Evolutionary conservation across 805 yeast genomes (phyloP), one percentile per base, ranked within the genome.

Genomic region (Debaryomyces tyrocola): DNA sequence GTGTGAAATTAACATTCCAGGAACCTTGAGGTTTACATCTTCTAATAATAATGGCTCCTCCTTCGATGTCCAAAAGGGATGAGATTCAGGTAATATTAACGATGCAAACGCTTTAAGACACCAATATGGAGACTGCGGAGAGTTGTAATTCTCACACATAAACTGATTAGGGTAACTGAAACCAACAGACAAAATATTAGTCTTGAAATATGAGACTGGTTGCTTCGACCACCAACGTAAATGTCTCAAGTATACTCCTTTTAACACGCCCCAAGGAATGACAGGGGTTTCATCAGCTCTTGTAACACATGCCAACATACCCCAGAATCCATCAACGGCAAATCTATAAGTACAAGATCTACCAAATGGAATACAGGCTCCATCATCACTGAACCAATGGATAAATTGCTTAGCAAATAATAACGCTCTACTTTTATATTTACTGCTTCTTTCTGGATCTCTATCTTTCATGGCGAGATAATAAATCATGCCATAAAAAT

Each of bases 401-500:
- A 47, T 33, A 46, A 51, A 63, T 8, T 58, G 49, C 12, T 43
- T 34, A 7, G 67, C 65, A 53, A 56, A 62, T 20, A 27, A 9
- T 3, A 43, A 21, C 4, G 66, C 57, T 14, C 67, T 51, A 14
- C 48, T 47, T n/a, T 47, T 20, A 37, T 43, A 60, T 11, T 35
- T 46, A 10, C 44, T 42, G 20, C 53, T 31, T 33, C 59, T 40
- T 31, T 50, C 48, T 2, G 48, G 38, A 18, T 57, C 58, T 33
- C 48, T 46, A 2, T 60, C 55, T 14, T 28, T 39, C 28, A 14
- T 47, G 2, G 40, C 17, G 21, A 15, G 57, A 24, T 40, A 40
- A 49, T 59, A 63, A 12, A 64, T 42, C 20, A 63, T 46, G 17
- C 61, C 56, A 45, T 62, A 64, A 43, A 48, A 63, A 37, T 64